Evolutionary conservation across 805 yeast species (phyloP), one percentile per base, ranked within the genome.

Genomic region (Kodamaea neixiangensis): DNA sequence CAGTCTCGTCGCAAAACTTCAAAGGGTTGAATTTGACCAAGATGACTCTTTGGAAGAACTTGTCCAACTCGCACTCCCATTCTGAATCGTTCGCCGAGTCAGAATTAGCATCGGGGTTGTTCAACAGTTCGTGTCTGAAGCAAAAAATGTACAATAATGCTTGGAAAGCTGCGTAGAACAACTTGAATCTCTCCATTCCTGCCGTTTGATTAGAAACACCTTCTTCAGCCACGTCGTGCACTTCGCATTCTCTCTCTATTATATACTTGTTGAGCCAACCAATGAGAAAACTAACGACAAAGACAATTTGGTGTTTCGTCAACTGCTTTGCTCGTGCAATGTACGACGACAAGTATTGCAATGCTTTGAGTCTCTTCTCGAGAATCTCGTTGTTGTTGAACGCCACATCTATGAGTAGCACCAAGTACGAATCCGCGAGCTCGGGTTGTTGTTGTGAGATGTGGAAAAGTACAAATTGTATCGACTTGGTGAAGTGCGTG

Each of bases 11-110:
- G 69, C 97, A 90, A 73, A 84, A 93, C 65, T 90, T 89, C 60
- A 93, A 78, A 3, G 98, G 98, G 65, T 93, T 94, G 76, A 94
- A 93, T 63, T 87, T 87, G 9, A 97, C 86, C 34, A 91, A 79
- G 31, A 93, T 83, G 61, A 88, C 80, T 56, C 96, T 78, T 66
- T 87, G 97, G 73, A 92, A 90, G 56, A 94, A 86, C 69, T 85
- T 87, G 61, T 92, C 97, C 42, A 94, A 65, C 44, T 81, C 83
- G 58, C 89, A 81, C 61, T 86, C 93, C 97, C 97, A 91, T 50
- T 62, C 72, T 13, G 75, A 67, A 43, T 61, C 71, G 18, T 19
- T 20, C 44, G 29, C 15, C 5, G 40, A 5, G 15, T 35, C 37
- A 6, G 48, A 13, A 35, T 35, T 20, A 14, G 38, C 15, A n/a